Base-by-base conservation (phyloP, 1,139 yeast genomes). In the Pichiaceae sp. region DNA sequence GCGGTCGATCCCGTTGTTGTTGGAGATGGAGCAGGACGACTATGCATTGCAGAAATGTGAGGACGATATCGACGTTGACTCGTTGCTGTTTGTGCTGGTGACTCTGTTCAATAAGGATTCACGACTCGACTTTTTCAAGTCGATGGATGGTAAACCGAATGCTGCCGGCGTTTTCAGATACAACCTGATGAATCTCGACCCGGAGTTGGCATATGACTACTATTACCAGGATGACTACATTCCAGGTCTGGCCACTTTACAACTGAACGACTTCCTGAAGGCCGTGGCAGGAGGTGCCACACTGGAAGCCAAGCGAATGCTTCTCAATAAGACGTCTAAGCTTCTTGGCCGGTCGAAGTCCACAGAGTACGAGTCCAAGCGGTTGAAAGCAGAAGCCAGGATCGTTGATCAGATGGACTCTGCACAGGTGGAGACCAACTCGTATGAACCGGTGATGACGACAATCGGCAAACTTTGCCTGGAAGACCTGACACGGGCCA, bases 21-120 rank as follows among this genome's bases (percentile, higher is more conserved):
- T 87, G 29, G 75, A 72, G 23, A 77, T 84, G 66, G 85, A 82
- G 34, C 94, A 87, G 49, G 64, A 74, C 29, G 85, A 76, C 42
- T 54, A 75, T 29, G 95, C 96, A 0, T 56, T 89, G 25, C 59
- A 70, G 31, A 83, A 80, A 45, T 73, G 95, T 0, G 71, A 82
- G 33, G 78, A 77, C 43, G 71, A 79, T 16, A 75, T 78, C 9
- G 77, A 82, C 47, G 70, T 74, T 28, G 85, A 82, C 52, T 63
- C 89, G 18, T 66, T 83, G 4, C 60, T 72, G 29, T 71, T 77
- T 36, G 75, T 85, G 1, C 56, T 91, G 32, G 54, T 77, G 17
- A 63, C 69, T 30, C 60, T 91, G 17, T 61, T 64, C 32, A 57
- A 63, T 29, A 66, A 68, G 32, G 51, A 73, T 4, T 60, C 76